These are phyloP conservation scores for Pisolithus orientalis DNA, from an alignment of 768 basidiomycete genomes.

Conservation along the genomic window DNA sequence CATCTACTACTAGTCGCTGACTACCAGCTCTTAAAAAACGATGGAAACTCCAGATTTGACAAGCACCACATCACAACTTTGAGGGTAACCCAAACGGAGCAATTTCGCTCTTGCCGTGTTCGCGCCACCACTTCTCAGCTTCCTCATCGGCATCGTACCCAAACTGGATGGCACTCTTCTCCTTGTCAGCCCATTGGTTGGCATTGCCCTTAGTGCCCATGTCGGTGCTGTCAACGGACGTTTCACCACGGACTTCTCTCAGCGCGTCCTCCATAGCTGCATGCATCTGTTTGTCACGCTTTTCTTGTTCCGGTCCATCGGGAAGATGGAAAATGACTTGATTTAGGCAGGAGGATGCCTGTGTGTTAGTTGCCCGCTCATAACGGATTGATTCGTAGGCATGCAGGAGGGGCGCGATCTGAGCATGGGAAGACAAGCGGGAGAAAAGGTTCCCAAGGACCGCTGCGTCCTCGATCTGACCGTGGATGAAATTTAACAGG, in stretches of 20 bases:
- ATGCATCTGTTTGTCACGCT: constrained; percentile 47
- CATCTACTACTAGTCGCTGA: neutral
- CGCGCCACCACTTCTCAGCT: constrained; percentile 45
- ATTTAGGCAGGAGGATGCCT: constrained; percentile 43
- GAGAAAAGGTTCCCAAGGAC: constrained; percentile 48
- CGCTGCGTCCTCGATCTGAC: constrained; percentile 30
- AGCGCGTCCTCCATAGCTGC: constrained; percentile 39
- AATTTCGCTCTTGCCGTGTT: constrained; percentile 19
- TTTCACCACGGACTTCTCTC: constrained; percentile 14
- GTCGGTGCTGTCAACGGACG: constrained; percentile 6
- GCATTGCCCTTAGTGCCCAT: constrained; percentile 26
- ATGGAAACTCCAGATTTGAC: neutral
- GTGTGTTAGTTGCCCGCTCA: constrained; percentile 42
- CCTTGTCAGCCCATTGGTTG: constrained; percentile 55
- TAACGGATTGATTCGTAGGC: constrained; percentile 51
- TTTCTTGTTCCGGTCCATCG: constrained; percentile 47
- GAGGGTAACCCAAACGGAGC: constrained; percentile 4
- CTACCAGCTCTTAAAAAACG: neutral
- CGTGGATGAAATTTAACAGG: neutral
- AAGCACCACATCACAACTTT: neutral
- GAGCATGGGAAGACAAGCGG: constrained; percentile 33
- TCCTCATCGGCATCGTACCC: constrained; percentile 48
- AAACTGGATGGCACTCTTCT: constrained; percentile 42
- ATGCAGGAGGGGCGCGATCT: constrained; percentile 40
- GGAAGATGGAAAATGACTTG: constrained; percentile 49